Base-by-base conservation (phyloP, 768 basidiomycete genomes). In the Tulasnella sp. region DNA sequence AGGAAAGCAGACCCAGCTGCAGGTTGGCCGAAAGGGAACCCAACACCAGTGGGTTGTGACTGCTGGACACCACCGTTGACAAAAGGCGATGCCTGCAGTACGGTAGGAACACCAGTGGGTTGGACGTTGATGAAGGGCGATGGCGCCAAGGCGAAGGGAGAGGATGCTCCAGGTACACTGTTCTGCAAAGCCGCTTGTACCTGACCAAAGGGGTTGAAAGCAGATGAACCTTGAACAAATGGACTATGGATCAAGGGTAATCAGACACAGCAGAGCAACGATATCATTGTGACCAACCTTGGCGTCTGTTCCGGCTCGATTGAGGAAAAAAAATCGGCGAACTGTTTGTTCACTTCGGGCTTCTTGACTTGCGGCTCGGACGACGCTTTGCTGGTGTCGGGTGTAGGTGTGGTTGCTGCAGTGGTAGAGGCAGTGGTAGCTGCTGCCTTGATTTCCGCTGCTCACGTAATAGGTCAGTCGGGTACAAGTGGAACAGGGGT, bases 281-380 rank as follows among this genome's bases (percentile, higher is more conserved):
- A 43, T 17, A 17, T 43, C 6, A 6, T 6, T 17, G 9, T 43
- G 41, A 17, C 41, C n/a, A 9, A 43, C 41, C 41, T 43, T 17
- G 41, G 17, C n/a, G 76, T 75, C 65, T 87, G 83, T 23, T 84
- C 81, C 53, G 79, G 76, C 67, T 96, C 92, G 62, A 99, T 94
- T 4, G 86, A 78, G 25, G 74, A 70, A 70, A 99, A 96, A 73
- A 99, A 92, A 69, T 98, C 94, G 17, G 79, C 69, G 54, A 83
- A 72, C 31, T 75, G 75, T 57, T 78, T 79, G 60, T 68, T 73
- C 32, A 58, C 62, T n/a, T 68, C 68, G 6, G 23, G 32, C 27
- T 54, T 54, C 14, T 36, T 36, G n/a, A 58, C 40, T 27, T 67
- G 49, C n/a, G n/a, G n/a, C n/a, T n/a, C n/a, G n/a, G n/a, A n/a